phyloP scores from a whole-genome alignment of 495 filamentous ascomycete species.

The Neurospora africana region DNA sequence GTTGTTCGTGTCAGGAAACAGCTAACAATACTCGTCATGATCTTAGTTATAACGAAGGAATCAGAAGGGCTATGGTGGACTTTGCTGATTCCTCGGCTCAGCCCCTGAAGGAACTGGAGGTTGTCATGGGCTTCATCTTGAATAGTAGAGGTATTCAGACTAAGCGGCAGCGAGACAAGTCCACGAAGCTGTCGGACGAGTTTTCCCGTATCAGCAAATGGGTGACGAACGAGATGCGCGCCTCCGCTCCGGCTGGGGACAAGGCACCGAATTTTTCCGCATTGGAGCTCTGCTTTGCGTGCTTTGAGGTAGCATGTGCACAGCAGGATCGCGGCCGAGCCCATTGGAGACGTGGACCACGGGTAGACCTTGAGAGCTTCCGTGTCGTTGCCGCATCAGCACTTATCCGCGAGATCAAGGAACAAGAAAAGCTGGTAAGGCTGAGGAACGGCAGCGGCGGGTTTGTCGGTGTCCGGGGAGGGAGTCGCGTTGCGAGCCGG shows the following conservation, averaged over 20 bases:
- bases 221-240: conserved; percentile 32
- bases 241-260: not conserved
- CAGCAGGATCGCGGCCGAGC: too few species aligned
- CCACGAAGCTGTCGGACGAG: conserved; percentile 49
- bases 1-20: not conserved
- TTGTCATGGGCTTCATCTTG: conserved; percentile 63
- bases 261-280: conserved; percentile 4
- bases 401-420: conserved; percentile 6
- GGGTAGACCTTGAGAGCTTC: conserved; percentile 25
- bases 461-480: not conserved
- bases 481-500: not conserved
- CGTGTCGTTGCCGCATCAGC: not conserved
- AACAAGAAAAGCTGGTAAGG: not conserved
- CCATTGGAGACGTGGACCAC: too few species aligned
- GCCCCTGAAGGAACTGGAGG: conserved; percentile 60
- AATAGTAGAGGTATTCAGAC: conserved; percentile 50
- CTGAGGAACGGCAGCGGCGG: not conserved
- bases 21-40: not conserved
- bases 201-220: conserved; percentile 42
- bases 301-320: conserved; percentile 8
- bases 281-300: conserved; percentile 32
- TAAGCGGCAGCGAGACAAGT: conserved; percentile 52
- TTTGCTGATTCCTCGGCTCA: conserved; percentile 48
- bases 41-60: conserved; percentile 53
- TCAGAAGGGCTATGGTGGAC: conserved; percentile 44